A percentile compares a stretch with the other conserved stretches of the same genome.
These are phyloP conservation scores for Luzula sylvatica DNA, from an alignment of 176 grass and related monocot genomes.

Conservation along the genomic window DNA sequence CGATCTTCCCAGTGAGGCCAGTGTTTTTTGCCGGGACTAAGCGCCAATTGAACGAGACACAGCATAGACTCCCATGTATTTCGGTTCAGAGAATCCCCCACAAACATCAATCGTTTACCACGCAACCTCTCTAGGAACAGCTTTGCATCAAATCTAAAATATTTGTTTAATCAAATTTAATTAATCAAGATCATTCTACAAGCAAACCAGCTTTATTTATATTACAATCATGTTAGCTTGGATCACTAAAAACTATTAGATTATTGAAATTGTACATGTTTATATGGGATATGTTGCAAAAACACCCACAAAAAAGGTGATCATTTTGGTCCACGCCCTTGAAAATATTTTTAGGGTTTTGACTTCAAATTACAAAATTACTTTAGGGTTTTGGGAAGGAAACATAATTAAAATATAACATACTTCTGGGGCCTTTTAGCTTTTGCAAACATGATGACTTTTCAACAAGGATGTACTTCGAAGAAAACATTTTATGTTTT, in stretches of 20 bases:
- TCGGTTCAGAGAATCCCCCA: conserved; percentile 88
- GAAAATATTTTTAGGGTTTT: neutral
- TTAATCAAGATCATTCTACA: neutral
- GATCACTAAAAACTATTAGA: too few species aligned
- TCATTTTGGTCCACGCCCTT: neutral
- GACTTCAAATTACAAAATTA: conserved; percentile 7
- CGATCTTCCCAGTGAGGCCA: conserved; percentile 52
- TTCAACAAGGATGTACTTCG: neutral
- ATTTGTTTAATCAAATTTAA: neutral
- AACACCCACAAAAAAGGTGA: neutral
- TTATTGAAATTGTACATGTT: too few species aligned
- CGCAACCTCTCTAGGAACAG: conserved; percentile 61
- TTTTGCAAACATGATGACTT: too few species aligned
- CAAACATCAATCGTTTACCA: conserved; percentile 72
- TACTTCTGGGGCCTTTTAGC: too few species aligned
- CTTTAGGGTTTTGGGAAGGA: conserved; percentile 2
- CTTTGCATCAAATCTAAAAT: conserved; percentile 59
- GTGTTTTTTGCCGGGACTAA: conserved; percentile 59
- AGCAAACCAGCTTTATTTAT: too few species aligned
- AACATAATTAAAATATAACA: neutral
- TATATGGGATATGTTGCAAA: too few species aligned
- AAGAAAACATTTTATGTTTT: neutral
- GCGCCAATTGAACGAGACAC: conserved; percentile 56
- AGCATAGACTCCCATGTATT: conserved; percentile 97
- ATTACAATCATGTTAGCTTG: too few species aligned